Percentiles rank a stretch among this genome's conserved stretches.
phyloP scores from a whole-genome alignment of 2,329 filamentous ascomycete genomes.

The Penicillium sp. region DNA sequence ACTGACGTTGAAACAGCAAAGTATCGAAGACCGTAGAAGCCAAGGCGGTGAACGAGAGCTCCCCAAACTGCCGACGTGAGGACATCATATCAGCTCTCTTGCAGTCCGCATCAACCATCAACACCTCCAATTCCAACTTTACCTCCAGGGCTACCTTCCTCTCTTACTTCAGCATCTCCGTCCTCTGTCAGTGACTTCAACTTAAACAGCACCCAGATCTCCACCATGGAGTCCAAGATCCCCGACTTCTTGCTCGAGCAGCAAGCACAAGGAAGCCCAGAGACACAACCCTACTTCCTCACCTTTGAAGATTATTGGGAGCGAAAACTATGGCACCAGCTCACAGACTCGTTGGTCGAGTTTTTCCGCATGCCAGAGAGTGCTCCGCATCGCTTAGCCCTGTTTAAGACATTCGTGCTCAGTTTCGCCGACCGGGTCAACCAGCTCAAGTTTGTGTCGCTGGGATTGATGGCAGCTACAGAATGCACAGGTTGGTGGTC shows the following conservation, averaged over 20 bases:
- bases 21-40: conserved; percentile 2
- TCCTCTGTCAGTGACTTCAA: neutral
- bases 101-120: conserved; percentile 8
- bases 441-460: conserved; percentile 87
- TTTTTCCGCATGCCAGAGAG: conserved; percentile 81
- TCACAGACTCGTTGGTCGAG: conserved; percentile 76
- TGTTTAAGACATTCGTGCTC: conserved; percentile 91
- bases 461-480: conserved; percentile 77
- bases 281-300: conserved; percentile 78
- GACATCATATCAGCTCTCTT: conserved; percentile 12
- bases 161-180: neutral
- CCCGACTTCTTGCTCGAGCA: conserved; percentile 85
- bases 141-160: conserved; percentile 1
- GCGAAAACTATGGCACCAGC: conserved; percentile 97
- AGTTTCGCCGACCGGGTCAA: conserved; percentile 98
- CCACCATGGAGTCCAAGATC: conserved; percentile 73
- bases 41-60: conserved; percentile 8
- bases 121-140: conserved; percentile 8
- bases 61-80: conserved; percentile 7
- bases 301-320: conserved; percentile 96
- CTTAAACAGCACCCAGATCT: conserved; percentile 6
- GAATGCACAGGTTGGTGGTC: conserved; percentile 50
- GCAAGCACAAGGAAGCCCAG: conserved; percentile 76
- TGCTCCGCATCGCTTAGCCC: conserved; percentile 70
- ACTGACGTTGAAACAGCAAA: neutral